Evolutionary conservation across 2,329 filamentous ascomycete species (phyloP).

Genomic region (Arthrobotrys iridis): DNA sequence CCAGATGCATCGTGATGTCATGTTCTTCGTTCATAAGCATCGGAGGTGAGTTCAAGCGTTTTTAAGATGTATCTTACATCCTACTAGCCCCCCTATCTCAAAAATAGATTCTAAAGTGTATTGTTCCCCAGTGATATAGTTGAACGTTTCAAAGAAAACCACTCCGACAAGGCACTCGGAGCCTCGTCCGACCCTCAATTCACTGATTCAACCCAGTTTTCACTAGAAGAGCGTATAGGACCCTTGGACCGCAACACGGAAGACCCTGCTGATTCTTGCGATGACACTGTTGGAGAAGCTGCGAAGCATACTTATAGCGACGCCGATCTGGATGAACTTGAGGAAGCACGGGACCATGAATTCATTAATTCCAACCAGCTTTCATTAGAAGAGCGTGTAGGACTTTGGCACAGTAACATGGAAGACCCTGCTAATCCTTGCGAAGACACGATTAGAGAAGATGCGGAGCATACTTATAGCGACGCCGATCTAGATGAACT

Average conservation of each 20-base stretch:
- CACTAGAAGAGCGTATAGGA: not conserved
- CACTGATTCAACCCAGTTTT: not conserved
- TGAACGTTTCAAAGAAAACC: not conserved
- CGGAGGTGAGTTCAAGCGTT: not conserved
- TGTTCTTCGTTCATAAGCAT: slow-evolving; percentile 29
- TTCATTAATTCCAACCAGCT: not conserved
- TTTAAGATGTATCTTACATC: not conserved
- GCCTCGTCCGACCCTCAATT: not conserved
- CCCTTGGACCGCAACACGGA: not conserved
- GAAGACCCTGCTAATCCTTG: not conserved
- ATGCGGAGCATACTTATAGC: not conserved
- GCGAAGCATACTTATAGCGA: not conserved
- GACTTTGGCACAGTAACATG: not conserved
- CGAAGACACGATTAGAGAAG: not conserved
- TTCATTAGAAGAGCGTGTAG: not conserved
- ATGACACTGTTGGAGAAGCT: not conserved
- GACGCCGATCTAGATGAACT: not conserved
- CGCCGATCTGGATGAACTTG: not conserved
- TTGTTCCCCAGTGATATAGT: not conserved
- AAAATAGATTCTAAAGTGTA: not conserved
- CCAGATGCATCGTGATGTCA: slow-evolving; percentile 22
- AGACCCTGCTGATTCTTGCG: not conserved
- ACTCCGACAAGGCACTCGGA: not conserved
- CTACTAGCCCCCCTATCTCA: not conserved
- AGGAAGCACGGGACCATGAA: not conserved